Percentiles rank a stretch among this genome's conserved stretches.
These are phyloP conservation scores for Calonectria pteridis DNA, from an alignment of 2,329 filamentous ascomycete genomes.

Conservation along the genomic window DNA sequence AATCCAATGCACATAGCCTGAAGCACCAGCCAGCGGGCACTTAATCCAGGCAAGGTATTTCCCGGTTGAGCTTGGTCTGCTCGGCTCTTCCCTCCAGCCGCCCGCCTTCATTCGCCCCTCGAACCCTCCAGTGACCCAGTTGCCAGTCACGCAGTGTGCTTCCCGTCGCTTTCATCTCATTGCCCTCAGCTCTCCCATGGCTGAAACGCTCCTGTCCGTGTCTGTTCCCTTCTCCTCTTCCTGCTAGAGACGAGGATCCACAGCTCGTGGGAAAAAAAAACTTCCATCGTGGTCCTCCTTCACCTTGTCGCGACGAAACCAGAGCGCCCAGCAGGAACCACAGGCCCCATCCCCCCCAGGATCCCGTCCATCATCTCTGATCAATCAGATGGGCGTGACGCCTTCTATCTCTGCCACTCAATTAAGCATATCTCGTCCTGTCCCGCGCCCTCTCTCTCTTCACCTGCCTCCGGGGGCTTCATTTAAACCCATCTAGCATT, in stretches of 20 bases:
- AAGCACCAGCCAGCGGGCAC: conserved; percentile 6
- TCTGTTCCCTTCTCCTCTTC: neutral
- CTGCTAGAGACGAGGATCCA: conserved; percentile 2
- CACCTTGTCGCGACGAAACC: neutral
- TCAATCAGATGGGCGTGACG: neutral
- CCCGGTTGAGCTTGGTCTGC: neutral
- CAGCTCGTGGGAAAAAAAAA: neutral
- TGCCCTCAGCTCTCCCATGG: conserved; percentile 11
- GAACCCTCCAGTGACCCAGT: conserved; percentile 1
- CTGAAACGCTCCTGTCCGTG: conserved; percentile 16
- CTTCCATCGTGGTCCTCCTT: neutral
- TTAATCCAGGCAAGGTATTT: neutral
- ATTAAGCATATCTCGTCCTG: conserved; percentile 4
- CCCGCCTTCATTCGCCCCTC: conserved; percentile 20
- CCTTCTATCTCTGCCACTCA: neutral
- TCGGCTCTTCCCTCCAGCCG: conserved; percentile 20
- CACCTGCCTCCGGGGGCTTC: neutral
- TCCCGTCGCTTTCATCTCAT: conserved; percentile 16
- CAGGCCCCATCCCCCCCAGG: neutral
- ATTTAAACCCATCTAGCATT: conserved; percentile 1
- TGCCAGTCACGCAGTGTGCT: conserved; percentile 2
- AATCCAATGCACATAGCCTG: conserved; percentile 1
- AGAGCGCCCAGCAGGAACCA: neutral
- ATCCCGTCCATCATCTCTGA: neutral
- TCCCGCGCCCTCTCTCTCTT: neutral